Evolutionary conservation across 2,329 filamentous ascomycete genomes (phyloP).

Genomic region (Calonectria fujianensis): DNA sequence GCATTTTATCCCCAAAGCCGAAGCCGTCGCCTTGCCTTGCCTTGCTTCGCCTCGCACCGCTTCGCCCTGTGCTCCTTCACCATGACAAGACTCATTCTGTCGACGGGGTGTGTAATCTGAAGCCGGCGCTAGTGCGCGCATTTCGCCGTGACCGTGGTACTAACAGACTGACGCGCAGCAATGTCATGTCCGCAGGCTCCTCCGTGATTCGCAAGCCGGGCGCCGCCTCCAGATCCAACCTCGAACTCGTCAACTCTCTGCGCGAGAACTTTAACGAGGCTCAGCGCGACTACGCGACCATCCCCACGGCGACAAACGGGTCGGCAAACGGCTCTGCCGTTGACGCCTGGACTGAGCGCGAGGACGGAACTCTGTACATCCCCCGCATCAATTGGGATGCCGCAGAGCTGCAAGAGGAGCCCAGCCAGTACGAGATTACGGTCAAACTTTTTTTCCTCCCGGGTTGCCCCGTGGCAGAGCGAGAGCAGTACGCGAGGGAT

Average conservation of each 20-base stretch:
- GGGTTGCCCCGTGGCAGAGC: slow-evolving; percentile 76
- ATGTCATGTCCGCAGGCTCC: slow-evolving; percentile 89
- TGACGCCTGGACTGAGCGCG: slow-evolving; percentile 81
- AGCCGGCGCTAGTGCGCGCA: slow-evolving; percentile 35
- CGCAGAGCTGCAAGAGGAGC: slow-evolving; percentile 85
- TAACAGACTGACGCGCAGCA: slow-evolving; percentile 67
- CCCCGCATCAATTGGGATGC: slow-evolving; percentile 84
- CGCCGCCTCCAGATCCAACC: slow-evolving; percentile 84
- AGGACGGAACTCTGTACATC: slow-evolving; percentile 80
- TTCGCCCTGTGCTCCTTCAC: slow-evolving; percentile 43
- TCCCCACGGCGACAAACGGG: slow-evolving; percentile 56
- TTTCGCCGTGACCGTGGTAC: slow-evolving; percentile 31
- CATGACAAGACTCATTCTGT: slow-evolving; percentile 88
- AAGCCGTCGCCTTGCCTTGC: not conserved
- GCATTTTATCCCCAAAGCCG: not conserved
- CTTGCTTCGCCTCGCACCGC: not conserved
- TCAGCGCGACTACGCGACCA: slow-evolving; percentile 75
- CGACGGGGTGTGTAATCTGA: slow-evolving; percentile 81
- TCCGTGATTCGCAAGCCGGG: slow-evolving; percentile 88
- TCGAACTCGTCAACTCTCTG: slow-evolving; percentile 92
- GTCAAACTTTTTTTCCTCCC: slow-evolving; percentile 96
- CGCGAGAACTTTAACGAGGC: slow-evolving; percentile 87
- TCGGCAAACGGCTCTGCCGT: slow-evolving; percentile 58
- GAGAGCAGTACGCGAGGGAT: slow-evolving; percentile 83
- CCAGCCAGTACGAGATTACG: slow-evolving; percentile 92